phyloP scores from a whole-genome alignment of 2,329 filamentous ascomycete species.

The Fusarium mundagurra region DNA sequence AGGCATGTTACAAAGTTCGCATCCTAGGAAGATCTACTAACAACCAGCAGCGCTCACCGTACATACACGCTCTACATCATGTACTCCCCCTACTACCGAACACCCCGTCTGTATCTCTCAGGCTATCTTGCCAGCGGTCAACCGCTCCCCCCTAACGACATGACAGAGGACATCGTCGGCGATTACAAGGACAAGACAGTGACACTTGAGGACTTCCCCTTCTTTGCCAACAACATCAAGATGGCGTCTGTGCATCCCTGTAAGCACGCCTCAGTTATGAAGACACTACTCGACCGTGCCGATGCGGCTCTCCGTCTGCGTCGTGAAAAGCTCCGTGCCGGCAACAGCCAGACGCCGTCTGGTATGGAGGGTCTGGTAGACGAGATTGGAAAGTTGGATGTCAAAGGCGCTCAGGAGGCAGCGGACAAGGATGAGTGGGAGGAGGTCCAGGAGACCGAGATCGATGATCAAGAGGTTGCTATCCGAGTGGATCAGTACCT shows the following conservation, averaged over 20 bases:
- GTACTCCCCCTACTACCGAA: constrained; percentile 96
- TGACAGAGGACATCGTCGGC: constrained; percentile 97
- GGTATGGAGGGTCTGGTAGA: constrained; percentile 90
- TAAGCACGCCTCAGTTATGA: constrained; percentile 98
- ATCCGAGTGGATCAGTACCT: constrained; percentile 91
- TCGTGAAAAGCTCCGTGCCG: constrained; percentile 78
- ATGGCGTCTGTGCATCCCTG: constrained; percentile 98
- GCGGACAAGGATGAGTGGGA: constrained; percentile 72
- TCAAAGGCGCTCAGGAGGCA: constrained; percentile 61
- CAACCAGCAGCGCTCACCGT: constrained; percentile 73
- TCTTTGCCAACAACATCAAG: constrained; percentile 90
- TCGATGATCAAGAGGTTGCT: constrained; percentile 77
- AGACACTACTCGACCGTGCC: constrained; percentile 92
- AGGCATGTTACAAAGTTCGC: constrained; percentile 50
- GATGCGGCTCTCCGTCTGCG: constrained; percentile 92
- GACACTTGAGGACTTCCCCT: constrained; percentile 96
- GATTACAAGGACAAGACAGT: constrained; percentile 99
- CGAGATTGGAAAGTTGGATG: constrained; percentile 74
- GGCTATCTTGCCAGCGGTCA: constrained; percentile 85
- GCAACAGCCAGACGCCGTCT: constrained; percentile 29
- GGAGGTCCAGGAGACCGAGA: constrained; percentile 68
- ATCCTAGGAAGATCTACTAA: background rate
- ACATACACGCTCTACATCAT: constrained; percentile 99
- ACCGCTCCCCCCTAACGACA: constrained; percentile 81
- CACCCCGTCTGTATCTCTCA: constrained; percentile 92